Base-by-base conservation (phyloP, 1,284 basidiomycete species). In the Schizophyllum amplum region DNA sequence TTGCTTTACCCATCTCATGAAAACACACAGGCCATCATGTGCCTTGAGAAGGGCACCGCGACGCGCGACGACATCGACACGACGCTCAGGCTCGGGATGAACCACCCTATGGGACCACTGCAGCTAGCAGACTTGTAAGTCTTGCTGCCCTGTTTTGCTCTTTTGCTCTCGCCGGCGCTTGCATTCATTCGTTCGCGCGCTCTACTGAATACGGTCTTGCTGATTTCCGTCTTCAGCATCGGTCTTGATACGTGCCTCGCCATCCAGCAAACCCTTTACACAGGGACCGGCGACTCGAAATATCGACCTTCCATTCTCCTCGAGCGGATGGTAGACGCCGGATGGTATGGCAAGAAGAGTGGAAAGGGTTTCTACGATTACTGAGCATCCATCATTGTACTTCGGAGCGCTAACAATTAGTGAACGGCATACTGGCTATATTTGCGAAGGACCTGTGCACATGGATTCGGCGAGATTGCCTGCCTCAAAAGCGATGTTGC, bases 61-160 rank as follows among this genome's bases (percentile, higher is more conserved):
- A 91, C 92, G 1, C 84, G 90, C 49, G 94, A 98, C 58, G 94
- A 98, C 68, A 98, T 98, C 62, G 96, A 98, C 74, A 93, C 87
- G 63, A 97, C 93, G 0, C 82, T 98, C 56, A 87, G 86, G 66
- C 77, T 97, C 17, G 96, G 95, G 52, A 98, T 97, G 93, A 90
- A 87, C 60, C 94, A 98, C 67, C 94, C 94, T 1, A 97, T 97
- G 92, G 95, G 95, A 15, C 92, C 92, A 1, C 73, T 94, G 15
- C 87, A 92, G 60, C 79, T 94, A 46, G 87, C 86, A 83, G 60
- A 58, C 79, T 61, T 47, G 42, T 52, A 25, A 49, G 47, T 51
- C n/a, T 27, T 17, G 13, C 20, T 48, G 24, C 51, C 47, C 24
- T 53, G 42, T 49, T 24, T 33, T 13, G 42, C 24, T 47, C 11